A percentile compares a stretch with the other conserved stretches of the same genome.
Conservation (phyloP, 176 grass and related monocot species). For the Triticum monococcum region DNA sequence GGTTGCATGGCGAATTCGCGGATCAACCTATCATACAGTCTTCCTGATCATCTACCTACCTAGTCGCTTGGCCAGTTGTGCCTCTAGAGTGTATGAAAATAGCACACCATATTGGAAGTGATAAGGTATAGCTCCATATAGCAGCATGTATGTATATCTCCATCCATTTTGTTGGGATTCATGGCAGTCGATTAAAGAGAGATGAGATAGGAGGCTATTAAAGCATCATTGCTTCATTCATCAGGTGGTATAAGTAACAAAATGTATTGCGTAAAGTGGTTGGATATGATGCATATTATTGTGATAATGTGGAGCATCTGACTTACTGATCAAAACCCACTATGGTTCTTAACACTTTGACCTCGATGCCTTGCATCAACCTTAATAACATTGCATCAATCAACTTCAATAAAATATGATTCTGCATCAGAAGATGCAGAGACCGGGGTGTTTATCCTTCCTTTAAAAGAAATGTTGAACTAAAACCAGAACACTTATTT, state of each 20-base stretch:
- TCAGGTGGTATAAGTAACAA: slow-evolving; percentile 37
- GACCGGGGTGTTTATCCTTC: too few species aligned
- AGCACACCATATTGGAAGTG: slow-evolving; percentile 21
- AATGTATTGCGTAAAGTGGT: slow-evolving; percentile 33
- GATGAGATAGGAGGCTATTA: slow-evolving; percentile 15
- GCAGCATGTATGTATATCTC: slow-evolving; percentile 30
- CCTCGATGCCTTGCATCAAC: too few species aligned
- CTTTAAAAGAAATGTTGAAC: too few species aligned
- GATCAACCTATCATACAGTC: slow-evolving; percentile 52
- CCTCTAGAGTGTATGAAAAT: slow-evolving; percentile 27
- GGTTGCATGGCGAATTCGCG: slow-evolving; percentile 67
- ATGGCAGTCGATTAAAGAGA: slow-evolving; percentile 12
- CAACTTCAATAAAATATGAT: too few species aligned
- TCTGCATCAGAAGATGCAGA: too few species aligned
- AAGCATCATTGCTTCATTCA: slow-evolving; percentile 33
- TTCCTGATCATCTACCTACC: slow-evolving; percentile 27
- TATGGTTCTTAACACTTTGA: neutral
- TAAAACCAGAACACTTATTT: too few species aligned
- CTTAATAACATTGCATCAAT: too few species aligned
- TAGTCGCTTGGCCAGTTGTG: neutral
- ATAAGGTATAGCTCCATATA: slow-evolving; percentile 24
- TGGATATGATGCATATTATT: slow-evolving; percentile 13
- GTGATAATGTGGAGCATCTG: slow-evolving; percentile 9
- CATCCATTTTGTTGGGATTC: slow-evolving; percentile 19
- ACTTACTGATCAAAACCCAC: neutral